Percentiles rank a stretch among this genome's conserved stretches.
Conservation (phyloP, 495 filamentous ascomycete species). For the Saxispiralis lemnorum region DNA sequence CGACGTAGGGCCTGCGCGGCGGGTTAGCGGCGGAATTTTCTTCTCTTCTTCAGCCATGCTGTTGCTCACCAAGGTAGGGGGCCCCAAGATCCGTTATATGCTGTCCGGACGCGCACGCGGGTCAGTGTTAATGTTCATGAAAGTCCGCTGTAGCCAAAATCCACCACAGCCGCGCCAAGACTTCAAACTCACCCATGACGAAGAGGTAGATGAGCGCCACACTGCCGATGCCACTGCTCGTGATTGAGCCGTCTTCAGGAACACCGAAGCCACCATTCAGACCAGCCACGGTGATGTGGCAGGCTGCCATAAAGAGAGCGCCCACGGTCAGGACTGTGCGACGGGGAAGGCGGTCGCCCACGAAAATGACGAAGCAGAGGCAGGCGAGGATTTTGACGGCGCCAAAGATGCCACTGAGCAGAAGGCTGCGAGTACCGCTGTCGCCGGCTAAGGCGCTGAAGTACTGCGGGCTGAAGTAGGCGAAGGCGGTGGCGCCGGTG, state of each 20-base stretch:
- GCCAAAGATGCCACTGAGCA: conserved; percentile 15
- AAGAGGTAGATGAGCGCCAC: conserved; percentile 16
- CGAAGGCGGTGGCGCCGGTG: conserved; percentile 24
- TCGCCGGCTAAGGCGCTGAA: conserved; percentile 19
- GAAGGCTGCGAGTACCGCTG: conserved; percentile 10
- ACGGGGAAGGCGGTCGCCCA: conserved; percentile 14
- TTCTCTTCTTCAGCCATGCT: no score
- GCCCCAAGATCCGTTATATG: conserved; percentile 9
- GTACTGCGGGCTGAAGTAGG: conserved; percentile 21
- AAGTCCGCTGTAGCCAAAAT: no score
- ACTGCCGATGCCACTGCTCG: conserved; percentile 12
- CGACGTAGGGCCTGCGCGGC: no score
- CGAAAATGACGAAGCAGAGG: conserved; percentile 12
- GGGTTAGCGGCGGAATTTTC: no score
- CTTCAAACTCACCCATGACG: not conserved
- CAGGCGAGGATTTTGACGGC: conserved; percentile 17
- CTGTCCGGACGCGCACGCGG: not conserved
- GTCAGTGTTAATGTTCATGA: no score
- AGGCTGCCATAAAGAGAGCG: conserved; percentile 16
- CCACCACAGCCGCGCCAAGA: no score
- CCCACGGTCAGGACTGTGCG: conserved; percentile 9
- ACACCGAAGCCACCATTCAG: conserved; percentile 7
- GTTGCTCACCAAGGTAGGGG: no score
- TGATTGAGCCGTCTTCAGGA: conserved; percentile 2
- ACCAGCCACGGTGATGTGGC: conserved; percentile 12